Base-by-base conservation (phyloP, 1,139 yeast genomes). In the Hanseniaspora sp. region DNA sequence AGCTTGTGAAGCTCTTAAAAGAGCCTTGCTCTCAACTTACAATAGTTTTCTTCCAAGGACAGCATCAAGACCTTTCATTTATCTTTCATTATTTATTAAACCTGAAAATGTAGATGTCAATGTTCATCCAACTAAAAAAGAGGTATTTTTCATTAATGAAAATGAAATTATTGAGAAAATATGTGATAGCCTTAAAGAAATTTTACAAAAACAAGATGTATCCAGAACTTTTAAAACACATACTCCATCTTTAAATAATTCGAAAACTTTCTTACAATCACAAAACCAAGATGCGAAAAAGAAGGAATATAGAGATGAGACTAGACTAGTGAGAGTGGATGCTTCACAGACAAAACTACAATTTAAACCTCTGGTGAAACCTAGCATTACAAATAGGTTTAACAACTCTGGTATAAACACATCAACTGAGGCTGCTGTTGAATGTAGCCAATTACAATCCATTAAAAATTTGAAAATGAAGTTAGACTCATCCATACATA, bases 101-200 rank as follows among this genome's bases (percentile, higher is more conserved):
- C 86, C 96, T 0, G 71, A 70, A 37, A 82, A 83, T 57, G 73
- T 92, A 13, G 99, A 92, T 65, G 98, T 92, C 11, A 92, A 92
- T 65, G 82, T 94, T 9, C 98, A 94, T 64, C 99, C 99, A 0
- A 92, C 98, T 0, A 92, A 92, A 62, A 74, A 94, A 54, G 97
- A 92, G 62, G 97, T 94, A 1, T 69, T 95, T 52, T 88, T 94
- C 65, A 70, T 92, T 39, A 69, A 81, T 64, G 97, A 94, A 63
- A 95, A 85, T 54, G 97, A 88, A 63, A 86, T 94, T 28, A 76
- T 86, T 7, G 88, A 83, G 43, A 60, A 66, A 29, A 73, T 92
- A 0, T 74, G 83, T 34, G 66, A 67, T 0, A 63, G 68, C 9
- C 65, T 90, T 0, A 82, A 80, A 55, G 70, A 68, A 3, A 64